Evolutionary conservation across 306 rosid species (phyloP).

Genomic region (Rosa chinensis): DNA sequence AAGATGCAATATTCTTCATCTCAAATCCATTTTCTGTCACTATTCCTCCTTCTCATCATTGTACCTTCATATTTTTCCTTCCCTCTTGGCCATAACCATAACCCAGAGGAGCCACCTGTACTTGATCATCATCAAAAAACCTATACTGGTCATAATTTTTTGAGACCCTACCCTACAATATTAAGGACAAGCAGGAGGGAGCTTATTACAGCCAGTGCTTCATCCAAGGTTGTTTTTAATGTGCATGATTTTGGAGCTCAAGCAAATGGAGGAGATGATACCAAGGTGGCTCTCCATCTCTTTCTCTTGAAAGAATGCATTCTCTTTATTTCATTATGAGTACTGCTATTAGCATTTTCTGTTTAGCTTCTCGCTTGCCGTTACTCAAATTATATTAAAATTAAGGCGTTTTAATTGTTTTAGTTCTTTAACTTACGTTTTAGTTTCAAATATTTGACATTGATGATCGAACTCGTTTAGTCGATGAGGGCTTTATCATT

Average conservation of each 20-base stretch:
- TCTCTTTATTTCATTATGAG: background rate
- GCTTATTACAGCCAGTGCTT: background rate
- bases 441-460: background rate
- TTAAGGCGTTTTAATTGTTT: background rate
- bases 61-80: conserved; percentile 27
- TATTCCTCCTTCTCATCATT: conserved; percentile 26
- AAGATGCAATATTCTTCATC: conserved; percentile 8
- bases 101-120: background rate
- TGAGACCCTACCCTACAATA: background rate
- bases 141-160: background rate
- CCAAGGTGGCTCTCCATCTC: conserved; percentile 37
- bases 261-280: conserved; percentile 49
- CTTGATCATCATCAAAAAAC: conserved; percentile 13
- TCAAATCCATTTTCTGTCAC: background rate
- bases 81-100: conserved; percentile 25
- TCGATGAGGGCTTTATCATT: background rate
- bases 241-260: conserved; percentile 67
- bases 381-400: background rate
- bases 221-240: conserved; percentile 23
- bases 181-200: background rate
- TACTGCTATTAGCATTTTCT: background rate
- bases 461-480: background rate
- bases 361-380: background rate
- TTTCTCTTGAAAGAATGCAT: background rate
- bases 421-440: background rate